phyloP scores from a whole-genome alignment of 2,329 filamentous ascomycete genomes.

The Aureobasidium vineae region DNA sequence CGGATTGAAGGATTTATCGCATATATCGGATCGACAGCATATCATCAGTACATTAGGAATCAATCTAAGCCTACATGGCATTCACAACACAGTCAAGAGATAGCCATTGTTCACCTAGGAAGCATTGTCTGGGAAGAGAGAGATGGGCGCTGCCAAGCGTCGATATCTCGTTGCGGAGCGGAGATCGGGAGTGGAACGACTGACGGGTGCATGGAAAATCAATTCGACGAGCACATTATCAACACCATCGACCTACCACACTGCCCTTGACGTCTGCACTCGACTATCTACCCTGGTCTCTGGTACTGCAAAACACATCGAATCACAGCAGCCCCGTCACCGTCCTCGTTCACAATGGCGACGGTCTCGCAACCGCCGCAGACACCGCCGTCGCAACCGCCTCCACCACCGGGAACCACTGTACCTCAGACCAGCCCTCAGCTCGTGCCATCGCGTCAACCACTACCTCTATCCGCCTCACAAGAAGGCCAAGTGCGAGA shows the following conservation, averaged over 20 bases:
- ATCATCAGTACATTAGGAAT: background rate
- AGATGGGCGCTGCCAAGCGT: background rate
- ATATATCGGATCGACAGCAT: constrained; percentile 3
- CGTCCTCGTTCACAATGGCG: constrained; percentile 8
- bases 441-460: constrained; percentile 56
- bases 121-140: background rate
- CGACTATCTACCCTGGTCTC: too few species aligned
- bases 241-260: background rate
- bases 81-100: background rate
- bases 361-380: constrained; percentile 24
- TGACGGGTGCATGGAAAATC: constrained; percentile 18
- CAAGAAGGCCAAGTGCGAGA: constrained; percentile 82
- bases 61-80: background rate
- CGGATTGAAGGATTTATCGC: background rate
- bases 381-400: constrained; percentile 14
- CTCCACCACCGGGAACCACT: constrained; percentile 11
- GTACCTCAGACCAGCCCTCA: constrained; percentile 3
- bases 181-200: background rate
- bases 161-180: background rate
- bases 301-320: background rate
- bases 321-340: background rate
- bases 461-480: constrained; percentile 74
- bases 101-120: too few species aligned
- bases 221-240: background rate
- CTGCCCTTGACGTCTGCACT: background rate